Evolutionary conservation across 331 rosid genomes (phyloP).

Genomic region (Pyrus hybrid): DNA sequence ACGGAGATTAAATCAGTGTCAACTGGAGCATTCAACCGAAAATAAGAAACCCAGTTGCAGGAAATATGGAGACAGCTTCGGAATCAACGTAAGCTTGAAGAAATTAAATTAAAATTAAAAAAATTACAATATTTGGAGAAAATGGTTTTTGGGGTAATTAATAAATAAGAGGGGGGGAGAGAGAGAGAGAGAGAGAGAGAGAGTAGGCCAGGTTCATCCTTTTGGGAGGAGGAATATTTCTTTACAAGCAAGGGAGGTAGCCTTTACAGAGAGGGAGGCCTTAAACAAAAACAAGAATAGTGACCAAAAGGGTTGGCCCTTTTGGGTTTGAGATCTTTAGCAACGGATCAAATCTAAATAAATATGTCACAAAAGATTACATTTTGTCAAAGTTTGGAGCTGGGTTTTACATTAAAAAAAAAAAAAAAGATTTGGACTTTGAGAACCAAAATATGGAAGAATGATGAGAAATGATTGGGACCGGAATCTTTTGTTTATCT

Average conservation of each 20-base stretch:
- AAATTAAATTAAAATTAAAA: neutral
- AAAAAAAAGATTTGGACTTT: neutral
- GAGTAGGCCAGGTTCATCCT: constrained; percentile 37
- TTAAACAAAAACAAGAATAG: neutral
- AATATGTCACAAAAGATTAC: neutral
- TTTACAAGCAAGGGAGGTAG: constrained; percentile 15
- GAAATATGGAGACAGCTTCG: constrained; percentile 46
- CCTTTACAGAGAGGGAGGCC: constrained; percentile 42
- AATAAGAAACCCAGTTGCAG: constrained; percentile 64
- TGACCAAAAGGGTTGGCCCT: constrained; percentile 5
- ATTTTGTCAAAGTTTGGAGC: neutral
- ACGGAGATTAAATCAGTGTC: constrained; percentile 11
- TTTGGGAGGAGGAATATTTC: constrained; percentile 23
- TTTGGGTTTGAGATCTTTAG: constrained; percentile 2
- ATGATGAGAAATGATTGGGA: neutral
- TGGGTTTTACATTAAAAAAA: neutral
- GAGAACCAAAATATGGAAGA: neutral
- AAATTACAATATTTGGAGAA: neutral
- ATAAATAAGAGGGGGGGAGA: constrained; percentile 8
- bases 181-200: constrained; percentile 5
- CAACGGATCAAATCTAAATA: constrained; percentile 27
- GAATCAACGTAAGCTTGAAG: neutral
- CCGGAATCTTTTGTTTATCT: neutral
- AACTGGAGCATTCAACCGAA: constrained; percentile 41
- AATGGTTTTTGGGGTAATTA: neutral